phyloP scores from a whole-genome alignment of 768 basidiomycete genomes.

The Tylopilus rubrobrunneus region DNA sequence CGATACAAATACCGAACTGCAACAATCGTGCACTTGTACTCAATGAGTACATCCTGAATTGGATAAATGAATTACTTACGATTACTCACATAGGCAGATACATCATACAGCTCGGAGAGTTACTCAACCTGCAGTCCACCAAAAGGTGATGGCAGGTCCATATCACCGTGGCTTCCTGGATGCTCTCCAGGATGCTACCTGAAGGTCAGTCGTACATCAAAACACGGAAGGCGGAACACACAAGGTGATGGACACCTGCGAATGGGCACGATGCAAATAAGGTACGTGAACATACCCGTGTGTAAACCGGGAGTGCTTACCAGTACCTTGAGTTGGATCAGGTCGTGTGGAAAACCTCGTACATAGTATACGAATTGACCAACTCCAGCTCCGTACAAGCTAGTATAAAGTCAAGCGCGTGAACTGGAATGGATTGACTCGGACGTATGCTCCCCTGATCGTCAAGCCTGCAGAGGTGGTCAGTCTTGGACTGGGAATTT shows the following conservation, averaged over 20 bases:
- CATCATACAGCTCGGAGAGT: background rate
- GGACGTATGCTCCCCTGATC: slow-evolving; percentile 10
- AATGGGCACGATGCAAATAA: background rate
- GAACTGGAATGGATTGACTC: background rate
- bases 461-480: slow-evolving; percentile 18
- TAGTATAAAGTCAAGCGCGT: background rate
- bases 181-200: slow-evolving; percentile 8
- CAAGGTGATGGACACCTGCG: slow-evolving; percentile 10
- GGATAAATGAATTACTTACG: background rate
- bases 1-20: background rate
- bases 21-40: background rate
- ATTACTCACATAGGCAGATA: slow-evolving; percentile 9
- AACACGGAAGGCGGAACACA: background rate
- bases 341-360: slow-evolving; percentile 15
- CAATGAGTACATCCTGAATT: background rate
- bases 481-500: background rate
- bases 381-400: slow-evolving; percentile 17
- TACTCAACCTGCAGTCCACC: slow-evolving; percentile 8
- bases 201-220: background rate
- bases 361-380: slow-evolving; percentile 20
- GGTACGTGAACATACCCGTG: background rate
- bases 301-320: slow-evolving; percentile 4
- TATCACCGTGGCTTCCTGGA: background rate
- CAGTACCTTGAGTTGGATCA: slow-evolving; percentile 5
- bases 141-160: slow-evolving; percentile 1